phyloP scores from a whole-genome alignment of 2,329 filamentous ascomycete species.

The Bisporella sp. region DNA sequence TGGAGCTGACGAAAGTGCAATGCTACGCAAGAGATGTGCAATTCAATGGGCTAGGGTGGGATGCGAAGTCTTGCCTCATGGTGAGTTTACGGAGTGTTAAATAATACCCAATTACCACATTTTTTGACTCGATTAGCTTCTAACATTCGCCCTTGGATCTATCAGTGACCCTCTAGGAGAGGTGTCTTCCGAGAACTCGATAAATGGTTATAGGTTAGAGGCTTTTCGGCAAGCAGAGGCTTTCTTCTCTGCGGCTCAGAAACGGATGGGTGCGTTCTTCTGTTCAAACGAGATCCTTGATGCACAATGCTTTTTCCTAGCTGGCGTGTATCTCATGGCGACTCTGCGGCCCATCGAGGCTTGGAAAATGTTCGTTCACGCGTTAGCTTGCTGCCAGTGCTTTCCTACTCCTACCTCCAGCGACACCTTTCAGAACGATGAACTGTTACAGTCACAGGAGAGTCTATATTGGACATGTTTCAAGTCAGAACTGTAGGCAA shows the following conservation, averaged over 20 bases:
- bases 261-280: slow-evolving; percentile 38
- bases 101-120: neutral
- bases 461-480: slow-evolving; percentile 49
- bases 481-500: slow-evolving; percentile 40
- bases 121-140: neutral
- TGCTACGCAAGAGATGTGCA: slow-evolving; percentile 5
- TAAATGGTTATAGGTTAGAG: slow-evolving; percentile 20
- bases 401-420: slow-evolving; percentile 18
- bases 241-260: slow-evolving; percentile 40
- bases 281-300: slow-evolving; percentile 35
- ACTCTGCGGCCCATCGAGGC: slow-evolving; percentile 40
- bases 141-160: slow-evolving; percentile 12
- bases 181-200: neutral
- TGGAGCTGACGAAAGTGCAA: slow-evolving; percentile 32
- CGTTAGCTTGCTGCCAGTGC: slow-evolving; percentile 39
- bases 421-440: neutral
- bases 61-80: slow-evolving; percentile 15
- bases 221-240: slow-evolving; percentile 36
- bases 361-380: slow-evolving; percentile 46
- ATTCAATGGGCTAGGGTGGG: slow-evolving; percentile 17
- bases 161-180: slow-evolving; percentile 1
- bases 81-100: neutral
- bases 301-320: slow-evolving; percentile 44
- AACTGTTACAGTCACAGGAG: slow-evolving; percentile 21
- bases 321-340: slow-evolving; percentile 43